Conservation (phyloP, 169 alveolate genomes). For the Condylostoma magnum region DNA sequence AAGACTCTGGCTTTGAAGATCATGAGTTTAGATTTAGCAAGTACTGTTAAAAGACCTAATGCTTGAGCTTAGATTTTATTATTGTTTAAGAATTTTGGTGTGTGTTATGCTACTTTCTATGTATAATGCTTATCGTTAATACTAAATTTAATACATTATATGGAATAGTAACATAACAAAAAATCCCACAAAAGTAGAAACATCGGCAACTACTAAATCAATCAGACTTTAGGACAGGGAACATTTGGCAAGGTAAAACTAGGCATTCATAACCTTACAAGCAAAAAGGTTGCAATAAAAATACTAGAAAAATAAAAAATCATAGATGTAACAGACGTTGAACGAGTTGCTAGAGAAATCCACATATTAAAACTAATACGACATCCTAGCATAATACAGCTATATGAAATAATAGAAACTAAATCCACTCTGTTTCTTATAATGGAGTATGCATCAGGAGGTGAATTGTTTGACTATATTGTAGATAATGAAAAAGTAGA, state of each 20-base stretch:
- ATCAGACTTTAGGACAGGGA: constrained; percentile 83
- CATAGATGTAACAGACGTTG: constrained; percentile 85
- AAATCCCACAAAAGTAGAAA: no score
- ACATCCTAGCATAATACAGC: constrained; percentile 70
- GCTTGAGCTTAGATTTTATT: neutral
- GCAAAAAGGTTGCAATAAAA: constrained; percentile 75
- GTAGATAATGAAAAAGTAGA: constrained; percentile 57
- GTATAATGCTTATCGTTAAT: no score
- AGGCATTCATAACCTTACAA: constrained; percentile 79
- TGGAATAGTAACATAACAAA: no score
- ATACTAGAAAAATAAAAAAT: constrained; percentile 73
- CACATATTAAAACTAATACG: constrained; percentile 74
- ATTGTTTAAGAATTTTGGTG: no score
- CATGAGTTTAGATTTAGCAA: constrained; percentile 52
- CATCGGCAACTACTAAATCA: neutral
- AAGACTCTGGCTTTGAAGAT: constrained; percentile 51
- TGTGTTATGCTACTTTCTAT: no score
- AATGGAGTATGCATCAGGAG: constrained; percentile 89
- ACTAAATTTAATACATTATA: no score
- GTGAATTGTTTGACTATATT: constrained; percentile 78
- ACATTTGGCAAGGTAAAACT: constrained; percentile 85
- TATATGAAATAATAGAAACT: constrained; percentile 83
- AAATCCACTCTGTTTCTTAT: constrained; percentile 76
- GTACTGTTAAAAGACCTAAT: constrained; percentile 29
- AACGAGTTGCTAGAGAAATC: constrained; percentile 89